A percentile compares a stretch with the other conserved stretches of the same genome.
These are phyloP conservation scores for Linum lewisii DNA, from an alignment of 345 rosid species.

Conservation along the genomic window DNA sequence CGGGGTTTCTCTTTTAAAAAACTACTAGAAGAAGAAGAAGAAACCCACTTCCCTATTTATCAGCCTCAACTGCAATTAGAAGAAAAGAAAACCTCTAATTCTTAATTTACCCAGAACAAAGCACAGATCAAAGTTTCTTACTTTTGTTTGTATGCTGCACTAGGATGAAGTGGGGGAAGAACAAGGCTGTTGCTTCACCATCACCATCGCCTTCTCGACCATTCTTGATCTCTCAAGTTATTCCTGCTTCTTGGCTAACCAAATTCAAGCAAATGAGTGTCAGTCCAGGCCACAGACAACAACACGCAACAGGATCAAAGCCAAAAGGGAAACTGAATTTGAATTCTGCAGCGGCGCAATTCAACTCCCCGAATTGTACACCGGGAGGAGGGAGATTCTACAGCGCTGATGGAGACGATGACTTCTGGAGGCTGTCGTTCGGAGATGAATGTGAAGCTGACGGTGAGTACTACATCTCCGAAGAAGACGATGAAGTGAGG, in stretches of 20 bases:
- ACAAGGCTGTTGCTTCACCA: slow-evolving; percentile 28
- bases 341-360: slow-evolving; percentile 16
- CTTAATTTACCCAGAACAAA: slow-evolving; percentile 15
- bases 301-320: slow-evolving; percentile 2
- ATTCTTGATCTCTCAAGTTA: slow-evolving; percentile 40
- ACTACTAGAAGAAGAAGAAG: slow-evolving; percentile 16
- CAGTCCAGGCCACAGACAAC: slow-evolving; percentile 10
- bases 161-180: slow-evolving; percentile 59
- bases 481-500: slow-evolving; percentile 14
- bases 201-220: slow-evolving; percentile 17
- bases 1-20: slow-evolving; percentile 53
- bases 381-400: slow-evolving; percentile 26
- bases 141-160: slow-evolving; percentile 4
- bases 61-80: slow-evolving; percentile 24
- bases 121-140: not conserved
- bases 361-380: slow-evolving; percentile 16
- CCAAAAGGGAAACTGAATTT: slow-evolving; percentile 4
- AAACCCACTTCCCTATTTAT: slow-evolving; percentile 46
- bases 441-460: slow-evolving; percentile 30
- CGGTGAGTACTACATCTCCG: slow-evolving; percentile 22
- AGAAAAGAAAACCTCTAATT: slow-evolving; percentile 15
- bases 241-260: slow-evolving; percentile 49
- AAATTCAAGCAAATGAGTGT: slow-evolving; percentile 48
- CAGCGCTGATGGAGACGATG: slow-evolving; percentile 35
- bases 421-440: slow-evolving; percentile 44